Base-by-base conservation (phyloP, 768 basidiomycete genomes). In the Coprinopsis strossmayeri region DNA sequence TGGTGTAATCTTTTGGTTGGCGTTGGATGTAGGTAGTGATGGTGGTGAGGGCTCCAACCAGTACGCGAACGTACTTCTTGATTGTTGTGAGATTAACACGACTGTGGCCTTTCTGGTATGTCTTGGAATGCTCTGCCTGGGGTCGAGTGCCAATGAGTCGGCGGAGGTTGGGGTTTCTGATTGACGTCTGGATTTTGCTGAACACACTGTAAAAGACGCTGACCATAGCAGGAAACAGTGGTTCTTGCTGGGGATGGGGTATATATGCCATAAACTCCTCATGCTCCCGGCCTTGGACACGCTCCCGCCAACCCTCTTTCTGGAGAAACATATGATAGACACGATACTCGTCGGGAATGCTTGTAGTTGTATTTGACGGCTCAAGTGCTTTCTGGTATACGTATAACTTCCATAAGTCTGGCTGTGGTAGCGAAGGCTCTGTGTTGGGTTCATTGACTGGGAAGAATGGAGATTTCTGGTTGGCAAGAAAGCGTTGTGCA, bases 71-170 rank as follows among this genome's bases (percentile, higher is more conserved):
- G n/a, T 52, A 52, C 18, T 34, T 43, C 1, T 20, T 1, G 17
- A 46, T 26, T 15, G 46, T 52, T 1, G 28, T 21, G 7, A 23
- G 17, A 17, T 43, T 44, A 1, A 57, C 51, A n/a, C 35, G 28
- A 3, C 5, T 17, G 40, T 54, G 55, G 37, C 48, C 48, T 2
- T 46, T 1, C 7, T 32, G 5, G 24, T 37, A 23, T 15, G 25
- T 52, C 2, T 21, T 11, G 3, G 41, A 18, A 27, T 54, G 50
- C 34, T 57, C 55, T 15, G 34, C 9, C 2, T 32, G 34, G 7
- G 55, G 55, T 39, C 50, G 47, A 13, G 42, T 46, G 3, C 55
- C 48, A 13, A 57, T 45, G 10, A 54, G 40, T 1, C 50, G 53
- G 18, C 48, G 55, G 3, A 57, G 34, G 13, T 25, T 43, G 27